phyloP scores from a whole-genome alignment of 306 rosid genomes.

The Leucaena leucocephala region DNA sequence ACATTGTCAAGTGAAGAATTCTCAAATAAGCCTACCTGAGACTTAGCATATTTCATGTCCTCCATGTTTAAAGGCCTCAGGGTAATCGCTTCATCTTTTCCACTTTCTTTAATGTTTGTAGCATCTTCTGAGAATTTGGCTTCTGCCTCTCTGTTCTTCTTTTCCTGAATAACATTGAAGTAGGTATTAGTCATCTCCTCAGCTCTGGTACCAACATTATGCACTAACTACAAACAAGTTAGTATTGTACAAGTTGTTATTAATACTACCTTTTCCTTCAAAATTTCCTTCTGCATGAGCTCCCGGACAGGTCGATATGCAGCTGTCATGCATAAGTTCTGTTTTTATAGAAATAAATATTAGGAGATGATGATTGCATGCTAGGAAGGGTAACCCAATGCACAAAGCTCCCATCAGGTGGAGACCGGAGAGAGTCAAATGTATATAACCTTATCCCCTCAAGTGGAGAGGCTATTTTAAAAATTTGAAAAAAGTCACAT shows the following conservation, averaged over 20 bases:
- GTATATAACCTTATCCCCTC: too few relatives aligned
- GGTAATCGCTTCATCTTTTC: slow-evolving; percentile 53
- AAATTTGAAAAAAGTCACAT: too few relatives aligned
- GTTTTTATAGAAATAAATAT: slow-evolving; percentile 44
- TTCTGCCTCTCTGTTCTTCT: slow-evolving; percentile 52
- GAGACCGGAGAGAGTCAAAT: too few relatives aligned
- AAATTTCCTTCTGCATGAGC: slow-evolving; percentile 69
- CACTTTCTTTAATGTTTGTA: slow-evolving; percentile 50
- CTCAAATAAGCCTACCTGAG: slow-evolving; percentile 53
- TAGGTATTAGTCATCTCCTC: slow-evolving; percentile 6
- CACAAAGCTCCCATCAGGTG: too few relatives aligned
- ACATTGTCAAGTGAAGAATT: not conserved
- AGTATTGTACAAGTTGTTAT: slow-evolving; percentile 2
- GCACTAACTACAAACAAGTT: not conserved
- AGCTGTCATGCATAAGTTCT: slow-evolving; percentile 80
- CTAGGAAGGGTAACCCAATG: not conserved
- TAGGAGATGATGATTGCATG: slow-evolving; percentile 30
- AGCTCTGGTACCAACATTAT: not conserved
- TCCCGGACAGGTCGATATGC: slow-evolving; percentile 83
- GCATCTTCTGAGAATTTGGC: slow-evolving; percentile 51
- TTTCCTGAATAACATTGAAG: slow-evolving; percentile 50
- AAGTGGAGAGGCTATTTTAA: too few relatives aligned
- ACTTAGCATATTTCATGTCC: slow-evolving; percentile 82
- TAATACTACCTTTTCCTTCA: slow-evolving; percentile 58
- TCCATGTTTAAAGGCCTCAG: slow-evolving; percentile 78